phyloP scores from a whole-genome alignment of 2,329 filamentous ascomycete genomes.

The Cyphellophora attinorum region DNA sequence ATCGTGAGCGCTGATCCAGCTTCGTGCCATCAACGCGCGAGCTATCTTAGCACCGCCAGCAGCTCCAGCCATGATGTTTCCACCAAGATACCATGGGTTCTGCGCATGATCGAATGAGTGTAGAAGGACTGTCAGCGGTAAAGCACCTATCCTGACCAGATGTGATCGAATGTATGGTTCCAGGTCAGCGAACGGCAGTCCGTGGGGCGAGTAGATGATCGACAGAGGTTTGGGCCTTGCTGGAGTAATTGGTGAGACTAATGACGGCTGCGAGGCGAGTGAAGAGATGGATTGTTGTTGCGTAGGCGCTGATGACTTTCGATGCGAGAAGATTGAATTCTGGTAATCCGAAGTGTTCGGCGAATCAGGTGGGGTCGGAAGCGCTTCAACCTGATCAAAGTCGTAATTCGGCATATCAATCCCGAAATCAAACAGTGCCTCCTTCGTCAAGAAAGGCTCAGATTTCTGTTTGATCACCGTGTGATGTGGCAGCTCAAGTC shows the following conservation, averaged over 20 bases:
- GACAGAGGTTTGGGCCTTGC: slow-evolving; percentile 28
- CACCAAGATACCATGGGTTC: slow-evolving; percentile 46
- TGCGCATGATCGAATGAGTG: slow-evolving; percentile 43
- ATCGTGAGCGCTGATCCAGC: slow-evolving; percentile 48
- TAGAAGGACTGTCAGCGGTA: slow-evolving; percentile 42
- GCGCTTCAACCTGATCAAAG: slow-evolving; percentile 2
- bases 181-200: slow-evolving; percentile 36
- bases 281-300: slow-evolving; percentile 12
- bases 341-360: slow-evolving; percentile 7
- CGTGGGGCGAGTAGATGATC: slow-evolving; percentile 47
- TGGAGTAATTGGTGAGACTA: slow-evolving; percentile 9
- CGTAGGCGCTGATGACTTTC: slow-evolving; percentile 2
- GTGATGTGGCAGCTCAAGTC: not conserved
- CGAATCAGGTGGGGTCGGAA: slow-evolving; percentile 15
- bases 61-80: slow-evolving; percentile 40
- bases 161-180: slow-evolving; percentile 38
- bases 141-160: slow-evolving; percentile 32
- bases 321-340: slow-evolving; percentile 10
- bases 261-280: slow-evolving; percentile 11
- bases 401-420: slow-evolving; percentile 3
- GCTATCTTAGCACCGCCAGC: slow-evolving; percentile 41
- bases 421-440: slow-evolving; percentile 9
- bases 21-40: slow-evolving; percentile 35
- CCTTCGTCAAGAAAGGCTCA: slow-evolving; percentile 4
- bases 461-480: slow-evolving; percentile 1